Base-by-base conservation (phyloP, 192 early-diverging fungal species). In the Coemansia sp. region DNA sequence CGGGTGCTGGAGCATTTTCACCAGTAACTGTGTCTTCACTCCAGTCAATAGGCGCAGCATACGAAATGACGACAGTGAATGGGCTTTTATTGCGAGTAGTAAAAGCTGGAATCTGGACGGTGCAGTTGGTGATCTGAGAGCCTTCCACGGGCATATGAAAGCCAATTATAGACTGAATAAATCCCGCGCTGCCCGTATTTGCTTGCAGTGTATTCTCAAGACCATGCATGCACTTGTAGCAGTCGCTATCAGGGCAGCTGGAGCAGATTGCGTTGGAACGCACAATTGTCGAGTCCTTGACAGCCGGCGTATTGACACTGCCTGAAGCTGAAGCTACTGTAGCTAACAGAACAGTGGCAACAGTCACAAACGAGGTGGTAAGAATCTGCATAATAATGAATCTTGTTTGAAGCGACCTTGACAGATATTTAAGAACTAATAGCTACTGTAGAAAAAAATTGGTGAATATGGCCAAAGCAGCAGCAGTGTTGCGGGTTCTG, bases 221-320 rank as follows among this genome's bases (percentile, higher is more conserved):
- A 38, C 78, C 78, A 6, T 72, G 64, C 3, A 72, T 75, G 60
- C 78, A 81, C 47, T 75, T 53, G 61, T 75, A 75, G 69, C 78
- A 81, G 72, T 81, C 72, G 55, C 59, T 26, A 15, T 81, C 59
- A 2, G 78, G 72, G 53, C 78, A 81, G 50, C 63, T 31, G 49
- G 78, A 42, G 51, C 78, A 81, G 66, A 57, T 64, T 15, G 65
- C 66, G 38, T 69, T 75, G 2, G 78, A 81, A 49, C 72, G 72
- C 48, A 66, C 22, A 46, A 81, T 74, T 23, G 78, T 81, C 5
- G 78, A 75, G 73, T 81, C 78, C 56, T 81, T 81, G 69, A 52
- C 54, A 4, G 78, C 72, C 20, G 78, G 69, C 2, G 40, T 62
- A 8, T 56, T 56, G 14, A 28, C 36, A 28, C 15, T 62, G 37